Evolutionary conservation across 1,284 basidiomycete species (phyloP).

Genomic region (Melampsora americana): DNA sequence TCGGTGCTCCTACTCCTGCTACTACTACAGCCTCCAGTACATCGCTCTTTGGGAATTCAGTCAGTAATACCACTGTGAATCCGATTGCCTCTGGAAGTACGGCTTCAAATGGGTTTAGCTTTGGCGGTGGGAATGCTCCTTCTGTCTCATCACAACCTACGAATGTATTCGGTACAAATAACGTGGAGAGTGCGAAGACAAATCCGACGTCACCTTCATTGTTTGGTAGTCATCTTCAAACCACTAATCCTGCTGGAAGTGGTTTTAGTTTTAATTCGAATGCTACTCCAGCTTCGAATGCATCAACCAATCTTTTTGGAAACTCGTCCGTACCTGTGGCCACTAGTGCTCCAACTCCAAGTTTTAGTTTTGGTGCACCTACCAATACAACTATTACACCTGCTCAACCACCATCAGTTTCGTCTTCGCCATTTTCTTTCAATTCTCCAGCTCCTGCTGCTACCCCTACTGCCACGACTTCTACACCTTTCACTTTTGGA

Average conservation of each 20-base stretch:
- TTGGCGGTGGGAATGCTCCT: neutral
- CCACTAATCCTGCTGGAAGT: neutral
- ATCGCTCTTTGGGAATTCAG: neutral
- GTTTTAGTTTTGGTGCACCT: neutral
- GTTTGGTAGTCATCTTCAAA: too few species aligned
- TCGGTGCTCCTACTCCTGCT: slow-evolving; percentile 12
- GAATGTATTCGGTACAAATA: neutral
- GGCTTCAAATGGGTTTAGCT: neutral
- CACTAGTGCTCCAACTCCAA: neutral
- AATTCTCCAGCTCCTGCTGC: neutral
- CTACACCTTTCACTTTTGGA: neutral
- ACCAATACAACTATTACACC: neutral
- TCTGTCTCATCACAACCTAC: neutral
- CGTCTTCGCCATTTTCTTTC: neutral
- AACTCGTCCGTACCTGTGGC: neutral
- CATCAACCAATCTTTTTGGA: neutral
- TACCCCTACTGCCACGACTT: neutral
- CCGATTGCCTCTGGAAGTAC: neutral
- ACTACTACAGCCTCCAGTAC: neutral
- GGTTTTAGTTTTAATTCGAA: neutral
- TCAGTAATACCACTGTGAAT: neutral
- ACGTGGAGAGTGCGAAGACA: neutral
- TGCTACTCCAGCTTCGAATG: neutral
- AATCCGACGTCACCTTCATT: neutral
- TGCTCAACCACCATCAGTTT: neutral